These are phyloP conservation scores for Panellus pusillus DNA, from an alignment of 768 basidiomycete genomes.

Conservation along the genomic window DNA sequence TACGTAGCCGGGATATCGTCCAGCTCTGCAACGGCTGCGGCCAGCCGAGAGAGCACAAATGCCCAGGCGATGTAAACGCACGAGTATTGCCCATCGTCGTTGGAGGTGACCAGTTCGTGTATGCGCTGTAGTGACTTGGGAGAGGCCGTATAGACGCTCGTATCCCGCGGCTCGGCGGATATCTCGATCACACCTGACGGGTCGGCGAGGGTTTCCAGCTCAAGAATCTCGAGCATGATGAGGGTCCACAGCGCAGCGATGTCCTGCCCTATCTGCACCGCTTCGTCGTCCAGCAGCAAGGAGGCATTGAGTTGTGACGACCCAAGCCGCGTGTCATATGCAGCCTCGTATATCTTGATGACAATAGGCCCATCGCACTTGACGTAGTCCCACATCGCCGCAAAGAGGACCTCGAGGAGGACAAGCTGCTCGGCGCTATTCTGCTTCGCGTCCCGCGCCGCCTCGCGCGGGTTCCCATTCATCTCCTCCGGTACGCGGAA, in stretches of 20 bases:
- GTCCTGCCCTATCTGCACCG: constrained; percentile 63
- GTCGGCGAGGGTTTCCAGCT: constrained; percentile 70
- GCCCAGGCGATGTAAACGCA: constrained; percentile 84
- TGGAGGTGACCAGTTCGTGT: constrained; percentile 63
- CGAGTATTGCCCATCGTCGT: constrained; percentile 62
- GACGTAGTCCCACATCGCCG: constrained; percentile 79
- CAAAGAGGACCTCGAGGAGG: constrained; percentile 84
- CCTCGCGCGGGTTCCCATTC: constrained; percentile 53
- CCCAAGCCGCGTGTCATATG: constrained; percentile 66
- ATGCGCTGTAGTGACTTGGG: constrained; percentile 64
- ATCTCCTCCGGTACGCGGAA: constrained; percentile 47
- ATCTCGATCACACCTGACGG: constrained; percentile 48
- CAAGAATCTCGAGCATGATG: constrained; percentile 74
- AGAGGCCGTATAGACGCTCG: constrained; percentile 57
- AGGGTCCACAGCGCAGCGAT: constrained; percentile 76
- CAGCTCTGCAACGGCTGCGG: constrained; percentile 42
- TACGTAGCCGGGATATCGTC: constrained; percentile 57
- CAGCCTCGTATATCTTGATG: constrained; percentile 60
- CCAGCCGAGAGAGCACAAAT: constrained; percentile 71
- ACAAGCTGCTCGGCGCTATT: constrained; percentile 76
- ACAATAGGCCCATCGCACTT: constrained; percentile 66
- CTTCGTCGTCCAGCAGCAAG: constrained; percentile 74
- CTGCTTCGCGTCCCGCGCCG: constrained; percentile 73
- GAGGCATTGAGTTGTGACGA: constrained; percentile 60
- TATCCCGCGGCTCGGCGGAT: constrained; percentile 47